These are phyloP conservation scores for Exophiala aquamarina DNA, from an alignment of 2,329 filamentous ascomycete species.

Conservation along the genomic window DNA sequence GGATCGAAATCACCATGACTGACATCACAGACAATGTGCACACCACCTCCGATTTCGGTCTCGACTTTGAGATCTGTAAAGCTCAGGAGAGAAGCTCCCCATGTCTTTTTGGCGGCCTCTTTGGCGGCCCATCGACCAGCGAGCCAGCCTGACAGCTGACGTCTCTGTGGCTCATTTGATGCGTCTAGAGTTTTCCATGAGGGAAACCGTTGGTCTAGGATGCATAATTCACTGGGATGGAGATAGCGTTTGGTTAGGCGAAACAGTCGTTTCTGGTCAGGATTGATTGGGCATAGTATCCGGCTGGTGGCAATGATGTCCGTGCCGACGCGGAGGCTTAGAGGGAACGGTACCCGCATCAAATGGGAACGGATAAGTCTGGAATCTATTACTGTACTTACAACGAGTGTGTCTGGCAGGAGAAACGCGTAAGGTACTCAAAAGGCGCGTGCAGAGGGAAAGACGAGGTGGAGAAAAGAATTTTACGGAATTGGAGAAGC, in stretches of 20 bases:
- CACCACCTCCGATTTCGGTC: slow-evolving; percentile 13
- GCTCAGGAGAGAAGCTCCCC: slow-evolving; percentile 57
- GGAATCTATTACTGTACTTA: too few species aligned
- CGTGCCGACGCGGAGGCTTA: slow-evolving; percentile 69
- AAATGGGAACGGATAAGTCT: neutral
- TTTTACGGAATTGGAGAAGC: neutral
- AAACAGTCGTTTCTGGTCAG: slow-evolving; percentile 25
- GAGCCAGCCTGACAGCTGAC: slow-evolving; percentile 33
- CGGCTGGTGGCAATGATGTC: slow-evolving; percentile 74
- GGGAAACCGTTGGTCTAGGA: slow-evolving; percentile 37
- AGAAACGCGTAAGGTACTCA: neutral
- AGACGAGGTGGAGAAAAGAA: neutral
- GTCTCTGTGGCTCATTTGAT: slow-evolving; percentile 7
- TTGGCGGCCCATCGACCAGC: slow-evolving; percentile 68
- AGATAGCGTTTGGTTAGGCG: slow-evolving; percentile 44
- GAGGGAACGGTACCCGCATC: slow-evolving; percentile 52
- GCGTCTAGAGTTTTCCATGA: slow-evolving; percentile 5
- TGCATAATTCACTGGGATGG: slow-evolving; percentile 38
- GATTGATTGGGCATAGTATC: slow-evolving; percentile 59
- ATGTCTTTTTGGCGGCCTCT: slow-evolving; percentile 73
- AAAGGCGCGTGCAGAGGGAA: neutral
- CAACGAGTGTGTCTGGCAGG: too few species aligned
- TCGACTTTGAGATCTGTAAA: slow-evolving; percentile 62
- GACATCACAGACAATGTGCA: slow-evolving; percentile 28
- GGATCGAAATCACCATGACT: slow-evolving; percentile 12